phyloP scores from a whole-genome alignment of 805 yeast genomes.

The Blastobotrys muscicola region DNA sequence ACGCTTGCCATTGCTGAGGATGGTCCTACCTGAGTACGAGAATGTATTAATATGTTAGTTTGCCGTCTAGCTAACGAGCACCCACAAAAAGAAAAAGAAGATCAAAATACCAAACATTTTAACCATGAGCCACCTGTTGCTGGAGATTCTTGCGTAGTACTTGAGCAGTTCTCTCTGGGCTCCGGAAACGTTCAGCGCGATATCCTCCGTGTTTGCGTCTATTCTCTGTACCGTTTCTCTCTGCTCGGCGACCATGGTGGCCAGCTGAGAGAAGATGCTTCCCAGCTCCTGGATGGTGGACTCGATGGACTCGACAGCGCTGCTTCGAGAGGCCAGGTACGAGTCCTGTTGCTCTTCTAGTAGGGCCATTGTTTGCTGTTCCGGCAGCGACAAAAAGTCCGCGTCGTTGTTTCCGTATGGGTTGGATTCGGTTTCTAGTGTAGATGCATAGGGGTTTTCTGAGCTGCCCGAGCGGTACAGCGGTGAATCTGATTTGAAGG shows the following conservation, averaged over 20 bases:
- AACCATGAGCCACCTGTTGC: conserved; percentile 85
- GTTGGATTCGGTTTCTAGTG: conserved; percentile 11
- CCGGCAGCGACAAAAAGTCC: conserved; percentile 63
- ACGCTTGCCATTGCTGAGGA: not conserved
- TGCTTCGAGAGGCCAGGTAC: conserved; percentile 72
- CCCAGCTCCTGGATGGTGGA: conserved; percentile 97
- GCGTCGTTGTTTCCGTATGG: conserved; percentile 16
- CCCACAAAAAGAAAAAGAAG: conserved; percentile 32
- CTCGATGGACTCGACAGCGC: conserved; percentile 94
- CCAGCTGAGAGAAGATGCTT: conserved; percentile 83
- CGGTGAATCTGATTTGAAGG: conserved; percentile 25
- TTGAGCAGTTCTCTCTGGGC: conserved; percentile 91
- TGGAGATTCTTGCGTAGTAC: conserved; percentile 78
- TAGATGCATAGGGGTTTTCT: conserved; percentile 13
- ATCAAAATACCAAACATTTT: conserved; percentile 83
- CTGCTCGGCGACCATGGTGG: conserved; percentile 96
- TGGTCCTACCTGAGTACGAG: not conserved
- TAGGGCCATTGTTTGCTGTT: conserved; percentile 69
- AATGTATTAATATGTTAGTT: not conserved
- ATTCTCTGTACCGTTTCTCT: conserved; percentile 93
- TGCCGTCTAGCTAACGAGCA: conserved; percentile 17
- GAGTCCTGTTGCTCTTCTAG: conserved; percentile 72
- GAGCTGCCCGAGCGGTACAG: conserved; percentile 19
- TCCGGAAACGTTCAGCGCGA: conserved; percentile 77
- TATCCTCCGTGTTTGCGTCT: conserved; percentile 91